Percentiles rank a stretch among this genome's conserved stretches.
Evolutionary conservation across 2,329 filamentous ascomycete genomes (phyloP).

Genomic region (Monosporascus sp.): DNA sequence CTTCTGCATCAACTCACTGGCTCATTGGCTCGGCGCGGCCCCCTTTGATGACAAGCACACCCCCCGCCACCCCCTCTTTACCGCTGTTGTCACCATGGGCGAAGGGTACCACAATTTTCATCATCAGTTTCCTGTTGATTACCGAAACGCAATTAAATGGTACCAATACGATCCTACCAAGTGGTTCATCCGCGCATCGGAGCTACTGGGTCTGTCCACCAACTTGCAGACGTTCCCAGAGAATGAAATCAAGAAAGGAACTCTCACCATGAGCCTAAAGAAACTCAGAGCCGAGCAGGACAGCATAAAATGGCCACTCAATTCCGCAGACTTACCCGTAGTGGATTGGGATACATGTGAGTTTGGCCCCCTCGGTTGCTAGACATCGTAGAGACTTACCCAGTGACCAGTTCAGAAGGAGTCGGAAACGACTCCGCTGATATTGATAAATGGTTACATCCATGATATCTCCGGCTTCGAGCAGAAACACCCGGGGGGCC

Average conservation of each 20-base stretch:
- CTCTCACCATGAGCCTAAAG: background rate
- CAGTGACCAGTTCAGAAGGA: background rate
- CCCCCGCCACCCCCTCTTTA: conserved; percentile 81
- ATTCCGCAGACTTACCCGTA: background rate
- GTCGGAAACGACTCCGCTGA: background rate
- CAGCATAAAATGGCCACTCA: background rate
- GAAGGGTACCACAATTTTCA: conserved; percentile 96
- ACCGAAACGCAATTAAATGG: conserved; percentile 88
- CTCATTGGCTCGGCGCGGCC: conserved; percentile 88
- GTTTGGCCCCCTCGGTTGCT: background rate
- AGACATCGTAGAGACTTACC: no score
- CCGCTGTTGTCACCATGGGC: conserved; percentile 76
- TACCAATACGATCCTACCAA: conserved; percentile 90
- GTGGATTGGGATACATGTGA: background rate
- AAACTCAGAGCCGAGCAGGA: background rate
- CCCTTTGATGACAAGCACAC: conserved; percentile 92
- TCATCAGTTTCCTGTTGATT: conserved; percentile 90
- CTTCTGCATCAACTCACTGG: conserved; percentile 88
- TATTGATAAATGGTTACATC: background rate
- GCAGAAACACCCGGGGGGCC: background rate
- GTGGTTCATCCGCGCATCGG: conserved; percentile 81
- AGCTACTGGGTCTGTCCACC: conserved; percentile 76
- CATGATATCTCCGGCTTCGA: background rate
- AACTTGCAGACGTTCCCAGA: conserved; percentile 86
- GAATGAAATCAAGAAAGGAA: conserved; percentile 62